These are phyloP conservation scores for Gentiana macrophylla DNA, from an alignment of 257 asterid species.

Conservation along the genomic window DNA sequence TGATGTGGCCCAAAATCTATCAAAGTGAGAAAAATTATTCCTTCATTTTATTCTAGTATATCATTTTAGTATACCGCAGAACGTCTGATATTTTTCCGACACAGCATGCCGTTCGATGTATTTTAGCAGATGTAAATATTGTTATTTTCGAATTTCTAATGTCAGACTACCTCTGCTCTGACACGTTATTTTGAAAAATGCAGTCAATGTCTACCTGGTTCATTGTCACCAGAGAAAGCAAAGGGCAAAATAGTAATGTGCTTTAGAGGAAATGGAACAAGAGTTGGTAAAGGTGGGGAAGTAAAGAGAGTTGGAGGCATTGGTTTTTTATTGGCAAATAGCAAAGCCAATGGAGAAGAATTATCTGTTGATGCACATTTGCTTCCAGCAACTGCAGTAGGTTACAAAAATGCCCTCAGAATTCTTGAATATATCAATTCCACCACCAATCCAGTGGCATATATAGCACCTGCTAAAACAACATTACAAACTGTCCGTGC, in stretches of 20 bases:
- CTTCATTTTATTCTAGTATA: neutral
- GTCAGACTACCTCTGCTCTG: no score
- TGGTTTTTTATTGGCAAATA: constrained; percentile 61
- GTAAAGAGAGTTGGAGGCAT: constrained; percentile 84
- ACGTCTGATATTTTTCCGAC: no score
- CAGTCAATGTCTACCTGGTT: constrained; percentile 81
- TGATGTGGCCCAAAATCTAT: constrained; percentile 27
- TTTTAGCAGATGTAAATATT: no score
- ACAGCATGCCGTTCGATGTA: no score
- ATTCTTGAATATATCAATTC: constrained; percentile 23
- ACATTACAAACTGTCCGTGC: constrained; percentile 21
- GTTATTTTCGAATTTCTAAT: no score
- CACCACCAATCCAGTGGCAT: constrained; percentile 22
- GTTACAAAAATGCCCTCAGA: constrained; percentile 11
- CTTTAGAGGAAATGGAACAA: constrained; percentile 63
- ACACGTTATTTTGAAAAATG: neutral
- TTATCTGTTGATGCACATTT: constrained; percentile 30
- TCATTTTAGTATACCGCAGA: no score
- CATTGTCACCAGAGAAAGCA: constrained; percentile 53
- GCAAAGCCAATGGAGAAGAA: constrained; percentile 37
- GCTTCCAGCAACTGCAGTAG: constrained; percentile 38
- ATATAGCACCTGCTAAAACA: constrained; percentile 20
- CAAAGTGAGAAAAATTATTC: constrained; percentile 28
- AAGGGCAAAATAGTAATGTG: constrained; percentile 78
- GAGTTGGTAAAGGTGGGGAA: constrained; percentile 71